Evolutionary conservation across 805 yeast species (phyloP), one percentile per base, ranked within the genome.

Genomic region (Helenozyma rhizophorensis): DNA sequence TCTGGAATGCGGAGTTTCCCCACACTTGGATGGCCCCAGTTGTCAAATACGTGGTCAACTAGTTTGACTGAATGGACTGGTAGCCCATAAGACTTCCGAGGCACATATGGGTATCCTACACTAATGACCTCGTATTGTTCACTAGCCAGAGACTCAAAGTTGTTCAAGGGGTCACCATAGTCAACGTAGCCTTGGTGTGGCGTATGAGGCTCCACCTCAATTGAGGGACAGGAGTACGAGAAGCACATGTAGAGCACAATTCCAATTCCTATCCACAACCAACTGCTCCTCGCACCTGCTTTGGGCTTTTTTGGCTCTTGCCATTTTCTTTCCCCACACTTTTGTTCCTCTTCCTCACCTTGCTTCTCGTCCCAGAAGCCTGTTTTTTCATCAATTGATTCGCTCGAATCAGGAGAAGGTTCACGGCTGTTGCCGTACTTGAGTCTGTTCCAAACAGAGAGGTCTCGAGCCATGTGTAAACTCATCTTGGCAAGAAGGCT

Each of bases 11-110:
- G 39, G 40, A 74, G 73, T 1, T 47, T 39, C 4, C 46, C 58
- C 6, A 58, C 51, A 6, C 67, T 70, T 0, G 85, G 83, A 15
- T 53, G 51, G 11, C 83, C 84, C 78, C 82, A 80, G 0, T 78
- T 70, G 45, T 72, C 84, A 56, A 80, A 80, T 1, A 68, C 54
- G 45, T 71, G 66, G 24, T 64, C 56, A 14, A 79, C 42, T 13
- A 79, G 45, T 2, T 47, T 31, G 14, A 65, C 62, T 3, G 67
- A 51, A 40, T 58, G 57, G 1, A 78, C 71, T 0, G 74, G 64
- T n/a, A 38, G 24, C 2, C 52, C 53, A 28, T 47, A 39, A 12
- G 37, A 23, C 6, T 43, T 30, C 18, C 43, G 42, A n/a, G 59
- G 53, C 1, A 50, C 38, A 31, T 44, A 37, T 2, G 66, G 64